Percentiles rank a stretch among this genome's conserved stretches.
Conservation (phyloP, 2,329 filamentous ascomycete species). For the Nothopassalora personata region DNA sequence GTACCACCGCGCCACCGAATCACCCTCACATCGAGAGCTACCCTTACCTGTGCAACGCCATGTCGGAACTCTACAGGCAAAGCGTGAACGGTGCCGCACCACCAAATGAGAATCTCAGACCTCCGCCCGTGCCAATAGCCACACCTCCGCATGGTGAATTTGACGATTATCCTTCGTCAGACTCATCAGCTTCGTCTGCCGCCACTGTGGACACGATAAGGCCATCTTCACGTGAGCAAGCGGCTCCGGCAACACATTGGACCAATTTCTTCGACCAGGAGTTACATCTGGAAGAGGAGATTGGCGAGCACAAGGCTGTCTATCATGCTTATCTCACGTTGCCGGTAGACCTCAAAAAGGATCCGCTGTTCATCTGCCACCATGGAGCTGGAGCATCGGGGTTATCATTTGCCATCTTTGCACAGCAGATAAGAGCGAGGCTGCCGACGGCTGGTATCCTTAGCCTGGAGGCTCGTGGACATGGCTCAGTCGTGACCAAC, state of each 20-base stretch:
- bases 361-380: conserved; percentile 85
- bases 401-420: conserved; percentile 80
- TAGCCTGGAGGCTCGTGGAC: conserved; percentile 78
- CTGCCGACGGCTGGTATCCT: conserved; percentile 78
- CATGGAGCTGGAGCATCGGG: conserved; percentile 93
- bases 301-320: conserved; percentile 45
- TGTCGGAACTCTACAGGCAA: conserved; percentile 27
- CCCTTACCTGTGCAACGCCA: conserved; percentile 13
- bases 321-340: conserved; percentile 88
- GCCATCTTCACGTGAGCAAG: conserved; percentile 28
- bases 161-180: conserved; percentile 35
- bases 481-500: conserved; percentile 64
- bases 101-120: conserved; percentile 8
- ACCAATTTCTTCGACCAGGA: conserved; percentile 87
- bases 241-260: conserved; percentile 70
- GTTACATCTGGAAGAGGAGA: conserved; percentile 59
- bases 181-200: conserved; percentile 80
- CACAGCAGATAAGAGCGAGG: conserved; percentile 68
- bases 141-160: conserved; percentile 30
- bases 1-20: not conserved
- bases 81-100: conserved; percentile 13
- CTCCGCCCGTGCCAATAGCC: conserved; percentile 18
- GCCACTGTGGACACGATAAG: conserved; percentile 63
- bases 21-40: not conserved
- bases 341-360: conserved; percentile 54